These are phyloP conservation scores for Hymenoscyphus repandus DNA, from an alignment of 2,329 filamentous ascomycete genomes.

Conservation along the genomic window DNA sequence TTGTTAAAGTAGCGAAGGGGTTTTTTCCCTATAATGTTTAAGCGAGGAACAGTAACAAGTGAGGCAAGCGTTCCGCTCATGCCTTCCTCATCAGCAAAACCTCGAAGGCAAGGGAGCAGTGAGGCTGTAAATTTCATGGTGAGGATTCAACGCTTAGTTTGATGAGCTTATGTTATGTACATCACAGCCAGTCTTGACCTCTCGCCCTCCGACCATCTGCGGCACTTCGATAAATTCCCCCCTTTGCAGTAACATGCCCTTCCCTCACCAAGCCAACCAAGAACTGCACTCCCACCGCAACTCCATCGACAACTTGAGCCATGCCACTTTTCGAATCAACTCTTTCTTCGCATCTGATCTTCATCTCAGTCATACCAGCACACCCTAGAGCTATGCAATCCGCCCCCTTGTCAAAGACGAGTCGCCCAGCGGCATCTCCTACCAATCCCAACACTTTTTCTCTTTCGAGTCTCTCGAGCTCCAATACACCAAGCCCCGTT, in stretches of 20 bases:
- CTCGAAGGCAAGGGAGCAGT: too few species aligned
- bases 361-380: slow-evolving; percentile 85
- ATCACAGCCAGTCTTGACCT: slow-evolving; percentile 38
- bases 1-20: too few species aligned
- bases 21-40: too few species aligned
- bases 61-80: too few species aligned
- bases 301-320: slow-evolving; percentile 46
- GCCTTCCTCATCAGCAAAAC: too few species aligned
- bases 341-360: slow-evolving; percentile 46
- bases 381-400: slow-evolving; percentile 77
- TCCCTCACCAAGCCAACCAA: slow-evolving; percentile 41
- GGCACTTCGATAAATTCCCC: slow-evolving; percentile 38
- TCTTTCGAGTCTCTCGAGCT: slow-evolving; percentile 66
- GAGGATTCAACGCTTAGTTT: not conserved
- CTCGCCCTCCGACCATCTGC: slow-evolving; percentile 34
- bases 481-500: slow-evolving; percentile 72
- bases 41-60: too few species aligned
- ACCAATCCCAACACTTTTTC: slow-evolving; percentile 62
- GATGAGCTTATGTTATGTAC: not conserved
- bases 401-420: slow-evolving; percentile 55
- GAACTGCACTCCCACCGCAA: slow-evolving; percentile 42
- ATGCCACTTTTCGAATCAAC: slow-evolving; percentile 38
- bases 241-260: slow-evolving; percentile 41
- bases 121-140: too few species aligned
- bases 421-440: slow-evolving; percentile 59